Conservation (phyloP, 805 yeast genomes). For the Saturnispora serradocipensis region DNA sequence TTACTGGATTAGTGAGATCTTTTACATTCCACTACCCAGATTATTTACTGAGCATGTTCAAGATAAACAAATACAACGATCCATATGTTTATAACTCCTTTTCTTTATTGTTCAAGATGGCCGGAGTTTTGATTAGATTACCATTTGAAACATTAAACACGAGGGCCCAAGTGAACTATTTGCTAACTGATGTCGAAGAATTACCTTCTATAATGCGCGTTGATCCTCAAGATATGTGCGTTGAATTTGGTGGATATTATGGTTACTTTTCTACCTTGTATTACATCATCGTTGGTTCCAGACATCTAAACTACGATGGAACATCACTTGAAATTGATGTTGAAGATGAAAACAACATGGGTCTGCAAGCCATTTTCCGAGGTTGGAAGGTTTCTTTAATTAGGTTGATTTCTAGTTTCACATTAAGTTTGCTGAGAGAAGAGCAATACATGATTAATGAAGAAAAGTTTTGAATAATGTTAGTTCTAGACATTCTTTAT, state of each 20-base stretch:
- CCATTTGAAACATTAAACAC: conserved; percentile 84
- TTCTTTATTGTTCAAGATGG: conserved; percentile 49
- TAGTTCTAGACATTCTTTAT: not conserved
- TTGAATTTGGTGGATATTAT: conserved; percentile 46
- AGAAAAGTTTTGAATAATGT: conserved; percentile 27
- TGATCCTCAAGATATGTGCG: conserved; percentile 41
- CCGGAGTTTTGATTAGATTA: conserved; percentile 65
- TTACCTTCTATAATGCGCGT: conserved; percentile 38
- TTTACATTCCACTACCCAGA: conserved; percentile 30
- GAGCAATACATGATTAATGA: conserved; percentile 34
- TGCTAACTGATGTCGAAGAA: conserved; percentile 30
- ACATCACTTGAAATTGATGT: conserved; percentile 22
- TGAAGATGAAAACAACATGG: conserved; percentile 32
- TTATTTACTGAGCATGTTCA: conserved; percentile 50
- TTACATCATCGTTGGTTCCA: conserved; percentile 34
- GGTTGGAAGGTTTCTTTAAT: conserved; percentile 89
- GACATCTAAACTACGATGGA: conserved; percentile 21
- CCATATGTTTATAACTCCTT: conserved; percentile 52
- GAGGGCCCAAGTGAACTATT: conserved; percentile 69
- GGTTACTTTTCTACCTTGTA: conserved; percentile 49
- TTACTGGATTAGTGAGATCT: conserved; percentile 23
- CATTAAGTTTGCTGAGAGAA: conserved; percentile 52
- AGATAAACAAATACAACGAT: conserved; percentile 58
- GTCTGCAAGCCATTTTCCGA: conserved; percentile 52
- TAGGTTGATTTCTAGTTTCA: conserved; percentile 78